Evolutionary conservation across 2,329 filamentous ascomycete species (phyloP).

Genomic region (Hirsutella minnesotensis): DNA sequence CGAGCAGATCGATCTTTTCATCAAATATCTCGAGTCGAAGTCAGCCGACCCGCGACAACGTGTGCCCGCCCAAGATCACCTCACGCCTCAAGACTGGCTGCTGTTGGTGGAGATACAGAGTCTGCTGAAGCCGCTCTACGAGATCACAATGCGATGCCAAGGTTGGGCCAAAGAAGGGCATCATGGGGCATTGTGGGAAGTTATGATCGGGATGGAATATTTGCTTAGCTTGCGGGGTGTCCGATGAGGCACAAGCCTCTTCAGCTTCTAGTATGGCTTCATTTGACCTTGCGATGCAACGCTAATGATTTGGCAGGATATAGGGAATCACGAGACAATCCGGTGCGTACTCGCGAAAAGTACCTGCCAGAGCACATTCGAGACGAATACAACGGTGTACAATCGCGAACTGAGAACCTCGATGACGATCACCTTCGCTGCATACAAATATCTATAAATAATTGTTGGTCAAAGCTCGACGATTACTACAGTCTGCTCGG

Average conservation of each 20-base stretch:
- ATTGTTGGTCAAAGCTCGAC: too few species aligned
- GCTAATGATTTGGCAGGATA: too few species aligned
- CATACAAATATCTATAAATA: too few species aligned
- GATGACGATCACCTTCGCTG: too few species aligned
- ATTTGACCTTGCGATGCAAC: too few species aligned
- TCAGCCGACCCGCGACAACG: too few species aligned
- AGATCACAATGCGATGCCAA: neutral
- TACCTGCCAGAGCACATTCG: slow-evolving; percentile 14
- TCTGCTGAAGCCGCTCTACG: neutral
- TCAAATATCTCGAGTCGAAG: too few species aligned
- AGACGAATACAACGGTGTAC: slow-evolving; percentile 13
- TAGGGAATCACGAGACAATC: too few species aligned
- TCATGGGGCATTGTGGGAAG: neutral
- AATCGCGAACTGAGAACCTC: neutral
- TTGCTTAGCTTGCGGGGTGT: neutral
- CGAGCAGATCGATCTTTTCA: too few species aligned
- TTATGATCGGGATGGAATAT: neutral
- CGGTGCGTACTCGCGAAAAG: too few species aligned
- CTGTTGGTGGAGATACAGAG: neutral
- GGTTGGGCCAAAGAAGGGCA: neutral
- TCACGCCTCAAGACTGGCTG: neutral
- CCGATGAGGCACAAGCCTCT: too few species aligned
- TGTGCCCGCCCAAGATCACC: neutral
- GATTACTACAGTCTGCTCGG: neutral
- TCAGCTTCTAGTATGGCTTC: too few species aligned